Percentiles rank a stretch among this genome's conserved stretches.
Evolutionary conservation across 306 rosid genomes (phyloP).

Genomic region (Benincasa hispida): DNA sequence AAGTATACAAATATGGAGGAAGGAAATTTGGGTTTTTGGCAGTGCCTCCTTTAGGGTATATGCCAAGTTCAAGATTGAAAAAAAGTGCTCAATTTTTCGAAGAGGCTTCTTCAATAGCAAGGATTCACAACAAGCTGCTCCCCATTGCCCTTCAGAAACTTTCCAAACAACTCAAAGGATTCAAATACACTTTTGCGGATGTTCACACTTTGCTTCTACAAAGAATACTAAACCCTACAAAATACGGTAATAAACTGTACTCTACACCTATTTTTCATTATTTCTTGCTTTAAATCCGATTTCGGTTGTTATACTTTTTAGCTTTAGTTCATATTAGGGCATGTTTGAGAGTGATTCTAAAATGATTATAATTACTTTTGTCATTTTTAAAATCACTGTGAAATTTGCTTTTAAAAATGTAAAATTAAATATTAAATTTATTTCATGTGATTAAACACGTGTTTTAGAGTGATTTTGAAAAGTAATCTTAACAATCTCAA

Average conservation of each 20-base stretch:
- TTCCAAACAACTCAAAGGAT: constrained; percentile 13
- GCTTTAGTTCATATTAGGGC: too few relatives aligned
- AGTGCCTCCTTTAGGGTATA: constrained; percentile 12
- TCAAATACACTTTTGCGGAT: constrained; percentile 25
- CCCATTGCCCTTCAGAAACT: constrained; percentile 10
- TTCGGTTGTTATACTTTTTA: too few relatives aligned
- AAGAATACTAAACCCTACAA: constrained; percentile 19
- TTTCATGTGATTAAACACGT: too few relatives aligned
- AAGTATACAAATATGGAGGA: constrained; percentile 29
- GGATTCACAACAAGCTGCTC: constrained; percentile 25
- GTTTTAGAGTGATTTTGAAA: too few relatives aligned
- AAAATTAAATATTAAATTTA: too few relatives aligned
- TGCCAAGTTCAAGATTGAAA: constrained; percentile 17
- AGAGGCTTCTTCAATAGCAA: constrained; percentile 15
- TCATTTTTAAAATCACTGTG: too few relatives aligned
- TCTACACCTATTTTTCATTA: not conserved
- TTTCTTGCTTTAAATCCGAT: too few relatives aligned
- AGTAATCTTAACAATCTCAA: too few relatives aligned
- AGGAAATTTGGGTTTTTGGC: constrained; percentile 32
- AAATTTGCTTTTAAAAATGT: too few relatives aligned
- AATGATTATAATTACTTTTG: too few relatives aligned
- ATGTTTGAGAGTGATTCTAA: too few relatives aligned
- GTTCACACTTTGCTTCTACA: not conserved
- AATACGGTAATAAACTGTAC: constrained; percentile 18
- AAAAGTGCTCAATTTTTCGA: constrained; percentile 14